Base-by-base conservation (phyloP, 495 filamentous ascomycete species). In the Aspergillus biplanus region DNA sequence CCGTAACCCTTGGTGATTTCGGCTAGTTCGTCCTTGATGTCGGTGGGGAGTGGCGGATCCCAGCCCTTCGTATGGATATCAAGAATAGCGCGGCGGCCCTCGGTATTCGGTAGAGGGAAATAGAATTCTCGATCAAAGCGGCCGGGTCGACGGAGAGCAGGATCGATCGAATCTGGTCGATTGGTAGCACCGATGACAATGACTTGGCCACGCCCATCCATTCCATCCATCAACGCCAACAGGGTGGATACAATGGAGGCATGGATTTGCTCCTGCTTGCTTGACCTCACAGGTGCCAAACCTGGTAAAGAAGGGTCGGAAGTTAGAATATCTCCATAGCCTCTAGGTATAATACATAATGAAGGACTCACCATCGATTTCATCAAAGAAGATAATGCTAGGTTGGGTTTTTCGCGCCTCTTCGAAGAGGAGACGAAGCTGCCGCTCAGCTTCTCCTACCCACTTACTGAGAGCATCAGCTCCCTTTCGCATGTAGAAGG, bases 321-420 rank as follows among this genome's bases (percentile, higher is more conserved):
- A 54, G 12, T 12, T 11, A 12, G 0, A 54, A 12, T 54, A 16
- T 33, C 9, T 50, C n/a, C 44, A 44, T 48, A 44, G 58, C 35
- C 16, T 57, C 32, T 21, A 67, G 15, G 4, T 53, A 21, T 53
- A 21, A 11, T 12, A 55, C 46, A 11, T 11, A 13, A 48, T 15
- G 31, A 54, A 15, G 21, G 6, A 56, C 81, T 74, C 70, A 83
- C 92, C 95, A 78, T 99, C 95, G 64, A 99, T 99, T 73, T 99
- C 95, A 74, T 99, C 95, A 67, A 99, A 99, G 80, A 99, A 99
- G 70, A 99, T 99, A 74, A 99, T 99, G 71, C 93, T 97, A 1
- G 95, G 95, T 71, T 98, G 96, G 8, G 87, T 97, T 71, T 90
- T 93, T 65, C 92, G 85, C 13, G 95, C 95, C 75, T 99, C 96